Evolutionary conservation across 306 rosid genomes (phyloP), one percentile per base, ranked within the genome.

Genomic region (Casuarina equisetifolia): DNA sequence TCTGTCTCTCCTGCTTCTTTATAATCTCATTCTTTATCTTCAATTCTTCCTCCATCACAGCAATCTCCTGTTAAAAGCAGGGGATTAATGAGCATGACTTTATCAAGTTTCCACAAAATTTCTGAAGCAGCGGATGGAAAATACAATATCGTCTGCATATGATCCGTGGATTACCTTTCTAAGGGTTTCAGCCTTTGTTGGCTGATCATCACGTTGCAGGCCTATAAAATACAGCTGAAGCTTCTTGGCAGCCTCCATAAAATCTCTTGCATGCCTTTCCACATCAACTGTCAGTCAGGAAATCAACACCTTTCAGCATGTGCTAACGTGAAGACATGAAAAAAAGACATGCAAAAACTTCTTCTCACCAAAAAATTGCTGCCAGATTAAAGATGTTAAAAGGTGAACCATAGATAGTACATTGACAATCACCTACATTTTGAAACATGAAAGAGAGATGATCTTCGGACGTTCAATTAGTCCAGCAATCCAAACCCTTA

Each of bases 241-340:
- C 88, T 92, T 95, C 83, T 95, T 92, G 72, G 97, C 97, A 75
- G 96, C 98, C 83, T 92, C 98, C 98, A 95, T 89, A 69, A 95
- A 95, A 79, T 92, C 98, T 88, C 97, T 87, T 36, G 98, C 97
- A 87, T 95, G 84, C 82, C 91, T 91, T 80, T 92, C 97, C 82
- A 95, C 98, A 59, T 95, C 98, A 80, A 92, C 97, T 89, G 89
- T 73, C 45, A 81, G 48, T 62, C 49, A 59, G 62, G 80, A 59
- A 76, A n/a, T 38, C 9, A 51, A 66, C 40, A 12, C 36, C 45
- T 45, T 48, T 63, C 16, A 52, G 19, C 43, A 71, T 76, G 59
- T 25, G 32, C 9, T 46, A 49, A 43, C 43, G 16, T 15, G 10
- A 43, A 16, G 9, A 17, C 19, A 17, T 32, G 69, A n/a, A n/a